Conservation (phyloP, 2,329 filamentous ascomycete species). For the Epichloe baconii region DNA sequence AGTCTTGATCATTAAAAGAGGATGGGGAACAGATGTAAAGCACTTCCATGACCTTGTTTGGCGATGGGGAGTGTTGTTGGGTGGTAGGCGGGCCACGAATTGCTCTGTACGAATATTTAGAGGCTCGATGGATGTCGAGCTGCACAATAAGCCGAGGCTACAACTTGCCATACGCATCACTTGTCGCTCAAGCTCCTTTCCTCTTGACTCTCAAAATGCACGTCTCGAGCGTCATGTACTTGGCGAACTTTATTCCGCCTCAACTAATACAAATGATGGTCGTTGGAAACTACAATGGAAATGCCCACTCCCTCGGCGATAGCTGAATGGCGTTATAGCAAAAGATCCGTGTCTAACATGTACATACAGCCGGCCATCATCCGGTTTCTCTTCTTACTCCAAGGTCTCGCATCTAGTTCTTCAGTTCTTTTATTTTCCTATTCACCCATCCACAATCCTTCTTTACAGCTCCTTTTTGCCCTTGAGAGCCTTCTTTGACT, state of each 20-base stretch:
- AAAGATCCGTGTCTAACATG: constrained; percentile 19
- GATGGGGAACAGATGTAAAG: constrained; percentile 2
- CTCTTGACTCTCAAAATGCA: background rate
- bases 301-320: background rate
- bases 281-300: background rate
- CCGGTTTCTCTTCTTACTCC: background rate
- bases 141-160: background rate
- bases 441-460: constrained; percentile 8
- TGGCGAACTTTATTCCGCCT: background rate
- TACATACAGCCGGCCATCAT: constrained; percentile 11
- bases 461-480: constrained; percentile 42
- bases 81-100: background rate
- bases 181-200: background rate
- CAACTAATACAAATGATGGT: background rate
- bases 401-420: background rate
- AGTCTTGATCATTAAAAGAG: constrained; percentile 5
- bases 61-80: background rate
- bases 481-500: constrained; percentile 25
- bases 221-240: background rate
- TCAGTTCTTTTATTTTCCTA: constrained; percentile 9
- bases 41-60: background rate
- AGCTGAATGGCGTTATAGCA: constrained; percentile 7
- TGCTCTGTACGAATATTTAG: constrained; percentile 10
- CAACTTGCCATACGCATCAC: background rate
- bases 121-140: constrained; percentile 6